Evolutionary conservation across 2,329 filamentous ascomycete species (phyloP), one percentile per base, ranked within the genome.

Genomic region (Clonostachys chloroleuca): DNA sequence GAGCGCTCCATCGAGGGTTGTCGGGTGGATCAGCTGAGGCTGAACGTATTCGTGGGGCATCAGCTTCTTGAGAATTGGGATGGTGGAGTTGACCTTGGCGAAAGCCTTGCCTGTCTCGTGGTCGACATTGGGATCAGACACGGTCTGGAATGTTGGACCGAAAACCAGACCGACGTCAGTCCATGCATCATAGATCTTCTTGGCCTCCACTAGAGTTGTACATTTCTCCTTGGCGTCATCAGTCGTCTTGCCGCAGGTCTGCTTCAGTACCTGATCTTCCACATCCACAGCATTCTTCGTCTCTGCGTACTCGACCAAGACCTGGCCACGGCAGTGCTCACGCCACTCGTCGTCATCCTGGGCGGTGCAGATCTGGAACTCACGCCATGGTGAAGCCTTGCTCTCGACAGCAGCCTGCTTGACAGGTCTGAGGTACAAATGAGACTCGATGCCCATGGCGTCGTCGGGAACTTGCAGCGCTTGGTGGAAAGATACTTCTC

Each of bases 1-100:
- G 24, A 30, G 39, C 18, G 20, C 36, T 24, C 41, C 48, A 40
- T 54, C 45, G 24, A 50, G 43, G 5, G 50, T 50, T 10, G 50
- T 45, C 1, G 50, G 50, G 34, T 52, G 50, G 13, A 52, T 51
- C 8, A 52, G 12, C 34, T 52, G 51, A 6, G 49, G 42, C 7
- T 43, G 46, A 4, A 44, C 40, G 40, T 42, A 52, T 12, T 49
- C 37, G 20, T 49, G 18, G 8, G 51, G 51, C 49, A 51, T 53
- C 43, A 47, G 12, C 9, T 46, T 30, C 24, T 30, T 30, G 24
- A 30, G 24, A 30, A 30, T 30, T 1, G 24, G 24, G 8, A 30
- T 10, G 24, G 24, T 30, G 24, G 24, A 30, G 24, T 30, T 30
- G 24, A 30, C 24, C 8, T 30, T 30, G 24, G 24, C 24, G 24